These are phyloP conservation scores for Camellia oleifera DNA, from an alignment of 179 eudicot genomes.

Conservation along the genomic window DNA sequence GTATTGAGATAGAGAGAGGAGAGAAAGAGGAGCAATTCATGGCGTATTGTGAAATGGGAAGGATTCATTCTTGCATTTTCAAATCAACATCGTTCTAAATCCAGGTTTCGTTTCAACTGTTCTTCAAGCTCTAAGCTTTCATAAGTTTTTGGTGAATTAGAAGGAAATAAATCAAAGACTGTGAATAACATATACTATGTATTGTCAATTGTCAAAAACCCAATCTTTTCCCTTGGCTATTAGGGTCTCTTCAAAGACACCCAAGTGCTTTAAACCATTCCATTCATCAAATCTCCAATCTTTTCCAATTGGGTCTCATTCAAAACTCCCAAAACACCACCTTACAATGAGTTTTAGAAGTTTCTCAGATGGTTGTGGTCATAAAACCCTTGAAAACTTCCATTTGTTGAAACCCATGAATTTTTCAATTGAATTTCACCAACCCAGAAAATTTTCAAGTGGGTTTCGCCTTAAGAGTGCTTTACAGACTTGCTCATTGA, in stretches of 20 bases:
- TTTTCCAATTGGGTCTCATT: conserved; percentile 35
- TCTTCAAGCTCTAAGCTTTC: background rate
- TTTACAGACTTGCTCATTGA: conserved; percentile 17
- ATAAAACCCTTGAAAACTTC: conserved; percentile 20
- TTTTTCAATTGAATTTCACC: conserved; percentile 22
- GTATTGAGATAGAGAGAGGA: too few species aligned
- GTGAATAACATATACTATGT: conserved; percentile 25
- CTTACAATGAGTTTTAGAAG: background rate
- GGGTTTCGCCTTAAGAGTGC: conserved; percentile 29
- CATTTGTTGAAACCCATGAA: conserved; percentile 26
- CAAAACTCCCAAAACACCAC: conserved; percentile 32
- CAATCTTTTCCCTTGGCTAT: conserved; percentile 57
- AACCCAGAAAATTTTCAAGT: conserved; percentile 20
- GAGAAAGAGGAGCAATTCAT: background rate
- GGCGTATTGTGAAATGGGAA: background rate
- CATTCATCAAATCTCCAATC: conserved; percentile 35
- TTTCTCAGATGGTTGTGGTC: conserved; percentile 19
- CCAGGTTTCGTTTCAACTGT: conserved; percentile 18
- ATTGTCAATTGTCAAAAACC: conserved; percentile 44
- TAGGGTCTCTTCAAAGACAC: conserved; percentile 41
- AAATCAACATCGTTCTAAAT: background rate
- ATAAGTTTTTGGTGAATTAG: background rate
- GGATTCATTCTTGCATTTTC: background rate
- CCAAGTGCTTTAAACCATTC: conserved; percentile 29
- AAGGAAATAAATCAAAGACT: background rate